These are phyloP conservation scores for Ensete glaucum DNA, from an alignment of 176 grass and related monocot genomes.

Conservation along the genomic window DNA sequence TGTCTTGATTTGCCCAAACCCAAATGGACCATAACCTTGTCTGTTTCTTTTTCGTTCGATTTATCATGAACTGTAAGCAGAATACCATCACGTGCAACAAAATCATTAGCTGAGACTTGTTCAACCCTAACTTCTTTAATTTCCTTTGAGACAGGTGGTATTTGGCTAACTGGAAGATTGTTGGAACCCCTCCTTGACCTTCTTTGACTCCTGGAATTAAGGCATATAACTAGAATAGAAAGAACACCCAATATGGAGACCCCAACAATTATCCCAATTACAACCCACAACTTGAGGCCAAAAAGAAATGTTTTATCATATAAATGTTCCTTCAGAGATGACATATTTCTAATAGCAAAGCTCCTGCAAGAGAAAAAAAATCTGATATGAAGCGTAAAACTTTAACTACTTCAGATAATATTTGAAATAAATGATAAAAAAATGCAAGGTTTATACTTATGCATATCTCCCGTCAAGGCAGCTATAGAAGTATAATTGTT, in stretches of 20 bases:
- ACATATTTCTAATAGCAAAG: constrained; percentile 51
- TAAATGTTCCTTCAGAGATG: constrained; percentile 69
- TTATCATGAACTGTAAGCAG: constrained; percentile 43
- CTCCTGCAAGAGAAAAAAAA: constrained; percentile 25
- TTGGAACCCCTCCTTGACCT: constrained; percentile 34
- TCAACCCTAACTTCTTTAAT: constrained; percentile 76
- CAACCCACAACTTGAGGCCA: constrained; percentile 87
- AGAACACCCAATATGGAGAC: constrained; percentile 65
- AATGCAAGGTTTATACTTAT: too few species aligned
- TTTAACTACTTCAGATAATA: background rate
- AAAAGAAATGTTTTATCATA: constrained; percentile 69
- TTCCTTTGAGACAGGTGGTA: constrained; percentile 74
- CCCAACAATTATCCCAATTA: constrained; percentile 79
- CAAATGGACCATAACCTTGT: constrained; percentile 47
- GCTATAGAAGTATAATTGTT: too few species aligned
- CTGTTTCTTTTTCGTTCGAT: constrained; percentile 31
- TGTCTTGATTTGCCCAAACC: constrained; percentile 34
- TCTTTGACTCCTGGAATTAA: constrained; percentile 43
- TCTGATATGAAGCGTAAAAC: background rate
- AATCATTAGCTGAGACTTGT: constrained; percentile 40
- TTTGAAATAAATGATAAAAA: too few species aligned
- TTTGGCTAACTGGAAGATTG: constrained; percentile 50
- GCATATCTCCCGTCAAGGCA: too few species aligned
- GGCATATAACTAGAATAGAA: constrained; percentile 55
- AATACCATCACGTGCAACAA: constrained; percentile 50